Evolutionary conservation across 352 stramenopile species (phyloP), one percentile per base, ranked within the genome.

Genomic region (Pythium biforme): DNA sequence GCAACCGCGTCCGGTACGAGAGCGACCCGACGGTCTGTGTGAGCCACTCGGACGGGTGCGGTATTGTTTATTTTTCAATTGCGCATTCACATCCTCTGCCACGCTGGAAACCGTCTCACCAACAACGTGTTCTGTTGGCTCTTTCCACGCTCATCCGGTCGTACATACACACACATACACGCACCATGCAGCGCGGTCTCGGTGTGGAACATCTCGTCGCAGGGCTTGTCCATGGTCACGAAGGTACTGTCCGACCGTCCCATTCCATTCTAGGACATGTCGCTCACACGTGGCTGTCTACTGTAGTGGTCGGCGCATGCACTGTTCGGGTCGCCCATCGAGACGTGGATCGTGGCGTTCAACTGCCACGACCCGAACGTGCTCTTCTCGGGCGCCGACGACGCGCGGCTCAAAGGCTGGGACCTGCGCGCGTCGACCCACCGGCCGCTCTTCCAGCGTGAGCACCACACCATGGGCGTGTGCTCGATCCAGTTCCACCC

Each of bases 401-500:
- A 95, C 69, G 81, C 83, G 3, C 66, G 47, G 15, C 64, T 95
- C 27, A 95, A 94, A 47, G 84, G 82, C 48, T 95, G 86, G 86
- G 86, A 95, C 62, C 56, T 88, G 59, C 86, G 86, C 34, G 50
- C 20, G 9, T 37, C 58, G 15, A 53, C 27, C 23, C 58, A 31
- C 31, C 55, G 53, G 14, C 77, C 79, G 54, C 79, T 72, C 20
- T 88, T 92, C 68, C 75, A 84, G 71, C 82, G 85, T 63, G 8
- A 68, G 20, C 72, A 88, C 56, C 86, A 90, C 68, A 79, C 75
- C 1, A 94, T 93, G 84, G 86, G 86, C 41, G 83, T 95, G 26
- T 95, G 86, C 70, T 89, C 80, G 70, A 88, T 95, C 59, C 86
- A 95, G 68, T 92, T 83, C 46, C 84, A 95, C 52, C 84, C 83